phyloP scores from a whole-genome alignment of 1,284 basidiomycete species.

The Leccinum olivaceoglutinosum region DNA sequence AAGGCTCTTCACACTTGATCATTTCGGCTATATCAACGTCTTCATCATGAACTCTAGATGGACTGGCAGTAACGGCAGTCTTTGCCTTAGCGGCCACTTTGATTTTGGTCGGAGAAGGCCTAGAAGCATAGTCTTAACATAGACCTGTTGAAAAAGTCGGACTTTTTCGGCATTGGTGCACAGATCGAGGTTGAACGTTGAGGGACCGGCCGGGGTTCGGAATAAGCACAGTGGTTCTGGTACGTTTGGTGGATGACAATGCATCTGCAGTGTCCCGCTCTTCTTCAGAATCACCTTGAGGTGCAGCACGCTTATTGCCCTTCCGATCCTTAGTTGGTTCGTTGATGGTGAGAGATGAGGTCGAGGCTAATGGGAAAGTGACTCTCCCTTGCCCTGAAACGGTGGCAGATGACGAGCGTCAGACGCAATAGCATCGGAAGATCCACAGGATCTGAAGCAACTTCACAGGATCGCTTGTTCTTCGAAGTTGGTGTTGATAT shows the following conservation, averaged over 20 bases:
- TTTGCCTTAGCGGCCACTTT: constrained; percentile 62
- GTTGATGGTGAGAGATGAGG: constrained; percentile 60
- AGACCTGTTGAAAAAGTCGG: constrained; percentile 20
- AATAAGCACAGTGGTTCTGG: constrained; percentile 49
- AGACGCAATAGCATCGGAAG: constrained; percentile 15
- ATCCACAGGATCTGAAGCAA: constrained; percentile 28
- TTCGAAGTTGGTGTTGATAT: constrained; percentile 36
- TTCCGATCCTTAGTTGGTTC: constrained; percentile 68
- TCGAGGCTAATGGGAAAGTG: constrained; percentile 39
- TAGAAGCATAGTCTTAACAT: constrained; percentile 24
- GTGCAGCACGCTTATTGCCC: constrained; percentile 80
- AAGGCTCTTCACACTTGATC: constrained; percentile 53
- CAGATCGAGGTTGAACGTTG: constrained; percentile 32
- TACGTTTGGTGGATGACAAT: constrained; percentile 50
- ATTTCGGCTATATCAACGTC: constrained; percentile 70
- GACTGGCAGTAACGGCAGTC: constrained; percentile 47
- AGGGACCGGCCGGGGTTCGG: constrained; percentile 49
- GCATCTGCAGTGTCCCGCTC: constrained; percentile 38
- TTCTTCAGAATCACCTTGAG: constrained; percentile 63
- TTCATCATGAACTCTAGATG: constrained; percentile 60
- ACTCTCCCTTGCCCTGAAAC: constrained; percentile 51
- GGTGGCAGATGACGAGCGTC: constrained; percentile 22
- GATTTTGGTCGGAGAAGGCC: constrained; percentile 50
- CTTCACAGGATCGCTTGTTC: constrained; percentile 53
- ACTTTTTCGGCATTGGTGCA: constrained; percentile 68